Evolutionary conservation across 1,284 basidiomycete species (phyloP).

Genomic region (Moesziomyces antarcticus): DNA sequence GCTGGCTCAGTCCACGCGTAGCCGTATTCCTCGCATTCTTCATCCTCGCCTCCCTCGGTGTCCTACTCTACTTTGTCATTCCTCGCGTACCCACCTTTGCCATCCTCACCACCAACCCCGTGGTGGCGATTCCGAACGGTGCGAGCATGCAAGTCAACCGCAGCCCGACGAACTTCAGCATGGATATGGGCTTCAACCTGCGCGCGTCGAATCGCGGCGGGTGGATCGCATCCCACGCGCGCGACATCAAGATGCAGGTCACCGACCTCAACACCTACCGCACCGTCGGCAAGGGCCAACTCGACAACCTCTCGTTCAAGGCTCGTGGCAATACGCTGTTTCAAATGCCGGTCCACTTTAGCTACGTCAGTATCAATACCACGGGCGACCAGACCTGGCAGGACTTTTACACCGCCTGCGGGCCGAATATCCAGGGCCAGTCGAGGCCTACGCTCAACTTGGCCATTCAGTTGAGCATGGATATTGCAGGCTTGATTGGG

Average conservation of each 20-base stretch:
- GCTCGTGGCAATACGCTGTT: conserved; percentile 41
- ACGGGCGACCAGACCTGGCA: conserved; percentile 56
- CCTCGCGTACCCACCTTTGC: conserved; percentile 59
- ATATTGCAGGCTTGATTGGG: conserved; percentile 50
- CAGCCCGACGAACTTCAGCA: conserved; percentile 52
- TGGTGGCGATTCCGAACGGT: conserved; percentile 53
- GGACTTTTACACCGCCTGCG: conserved; percentile 52
- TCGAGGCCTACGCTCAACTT: conserved; percentile 48
- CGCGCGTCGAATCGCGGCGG: conserved; percentile 49
- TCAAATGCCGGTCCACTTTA: conserved; percentile 51
- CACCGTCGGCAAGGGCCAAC: conserved; percentile 44
- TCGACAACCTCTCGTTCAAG: conserved; percentile 27
- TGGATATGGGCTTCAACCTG: conserved; percentile 59
- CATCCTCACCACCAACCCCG: conserved; percentile 46
- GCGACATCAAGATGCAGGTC: conserved; percentile 41
- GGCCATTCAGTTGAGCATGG: conserved; percentile 42
- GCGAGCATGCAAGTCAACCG: conserved; percentile 48
- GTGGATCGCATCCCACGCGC: conserved; percentile 44
- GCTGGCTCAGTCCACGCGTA: conserved; percentile 48
- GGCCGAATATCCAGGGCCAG: conserved; percentile 26
- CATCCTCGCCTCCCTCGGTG: conserved; percentile 29
- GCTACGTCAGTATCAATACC: conserved; percentile 48
- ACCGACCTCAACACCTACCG: conserved; percentile 40
- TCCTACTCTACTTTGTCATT: conserved; percentile 60
- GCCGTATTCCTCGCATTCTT: conserved; percentile 57